phyloP scores from a whole-genome alignment of 805 yeast genomes.

The Saccharomycopsis malanga region DNA sequence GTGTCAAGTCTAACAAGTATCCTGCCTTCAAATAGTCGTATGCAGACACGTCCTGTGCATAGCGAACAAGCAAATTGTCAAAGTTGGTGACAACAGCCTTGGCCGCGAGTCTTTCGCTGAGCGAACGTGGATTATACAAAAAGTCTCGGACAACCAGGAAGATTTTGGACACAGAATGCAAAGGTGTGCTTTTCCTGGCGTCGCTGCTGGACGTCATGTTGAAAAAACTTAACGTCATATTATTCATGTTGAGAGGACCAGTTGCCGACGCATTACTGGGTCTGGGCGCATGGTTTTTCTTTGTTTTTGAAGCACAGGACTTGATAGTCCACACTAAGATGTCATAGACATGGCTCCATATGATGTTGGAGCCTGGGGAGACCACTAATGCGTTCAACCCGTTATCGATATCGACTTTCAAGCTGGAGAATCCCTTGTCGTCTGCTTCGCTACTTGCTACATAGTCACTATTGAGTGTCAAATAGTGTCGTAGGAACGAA shows the following conservation, averaged over 20 bases:
- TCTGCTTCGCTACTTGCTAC: slow-evolving; percentile 22
- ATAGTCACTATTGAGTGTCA: slow-evolving; percentile 22
- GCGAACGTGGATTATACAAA: slow-evolving; percentile 27
- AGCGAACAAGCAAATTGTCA: slow-evolving; percentile 31
- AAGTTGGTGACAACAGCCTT: slow-evolving; percentile 24
- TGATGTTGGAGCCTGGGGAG: slow-evolving; percentile 40
- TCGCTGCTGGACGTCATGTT: slow-evolving; percentile 9
- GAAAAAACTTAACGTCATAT: slow-evolving; percentile 20
- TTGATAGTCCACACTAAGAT: slow-evolving; percentile 26
- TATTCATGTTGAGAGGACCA: slow-evolving; percentile 7
- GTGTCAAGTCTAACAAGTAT: slow-evolving; percentile 34
- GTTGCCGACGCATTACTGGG: slow-evolving; percentile 7
- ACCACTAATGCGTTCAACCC: slow-evolving; percentile 21
- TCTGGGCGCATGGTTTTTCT: background rate
- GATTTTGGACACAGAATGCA: slow-evolving; percentile 28
- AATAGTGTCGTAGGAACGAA: slow-evolving; percentile 55
- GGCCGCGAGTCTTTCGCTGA: slow-evolving; percentile 25
- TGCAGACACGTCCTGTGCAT: slow-evolving; percentile 33
- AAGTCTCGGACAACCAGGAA: slow-evolving; percentile 34
- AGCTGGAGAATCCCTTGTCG: slow-evolving; percentile 23
- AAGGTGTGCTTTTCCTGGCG: slow-evolving; percentile 12
- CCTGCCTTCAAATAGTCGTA: slow-evolving; percentile 36
- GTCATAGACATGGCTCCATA: slow-evolving; percentile 42
- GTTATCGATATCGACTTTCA: slow-evolving; percentile 16
- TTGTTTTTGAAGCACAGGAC: slow-evolving; percentile 5